A percentile compares a stretch with the other conserved stretches of the same genome.
phyloP scores from a whole-genome alignment of 2,329 filamentous ascomycete species.

The Penicillium brevicompactum region DNA sequence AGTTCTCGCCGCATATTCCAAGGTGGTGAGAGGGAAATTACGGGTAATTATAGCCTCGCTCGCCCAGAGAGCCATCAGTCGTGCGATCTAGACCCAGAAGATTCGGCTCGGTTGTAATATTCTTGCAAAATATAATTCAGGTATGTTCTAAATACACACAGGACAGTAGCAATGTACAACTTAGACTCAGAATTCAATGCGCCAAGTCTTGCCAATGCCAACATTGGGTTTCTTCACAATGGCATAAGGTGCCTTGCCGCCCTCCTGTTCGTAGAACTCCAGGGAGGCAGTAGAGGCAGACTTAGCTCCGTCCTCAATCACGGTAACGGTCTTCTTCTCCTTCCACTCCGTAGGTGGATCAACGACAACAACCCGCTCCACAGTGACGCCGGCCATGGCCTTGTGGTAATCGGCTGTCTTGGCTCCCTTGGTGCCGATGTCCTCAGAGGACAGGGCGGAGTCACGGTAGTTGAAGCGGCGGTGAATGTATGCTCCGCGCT shows the following conservation, averaged over 20 bases:
- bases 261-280: conserved; percentile 56
- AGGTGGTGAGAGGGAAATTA: not conserved
- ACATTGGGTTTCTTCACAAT: conserved; percentile 66
- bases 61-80: not conserved
- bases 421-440: conserved; percentile 63
- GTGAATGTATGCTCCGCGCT: conserved; percentile 85
- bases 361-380: conserved; percentile 84
- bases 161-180: not conserved
- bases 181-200: conserved; percentile 57
- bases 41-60: no score
- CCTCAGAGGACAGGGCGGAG: conserved; percentile 67
- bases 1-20: conserved; percentile 3
- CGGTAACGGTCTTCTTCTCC: conserved; percentile 58
- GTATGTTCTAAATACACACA: conserved; percentile 12
- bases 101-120: not conserved
- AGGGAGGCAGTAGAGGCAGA: conserved; percentile 55
- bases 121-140: not conserved
- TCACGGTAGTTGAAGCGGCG: conserved; percentile 70
- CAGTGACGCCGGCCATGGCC: conserved; percentile 72
- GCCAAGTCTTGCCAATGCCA: conserved; percentile 66
- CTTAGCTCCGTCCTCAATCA: conserved; percentile 50
- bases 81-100: not conserved
- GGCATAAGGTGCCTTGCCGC: conserved; percentile 62
- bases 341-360: conserved; percentile 76
- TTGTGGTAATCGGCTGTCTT: conserved; percentile 75